Base-by-base conservation (phyloP, 805 yeast species). In the Saccharomycopsis fermentans region DNA sequence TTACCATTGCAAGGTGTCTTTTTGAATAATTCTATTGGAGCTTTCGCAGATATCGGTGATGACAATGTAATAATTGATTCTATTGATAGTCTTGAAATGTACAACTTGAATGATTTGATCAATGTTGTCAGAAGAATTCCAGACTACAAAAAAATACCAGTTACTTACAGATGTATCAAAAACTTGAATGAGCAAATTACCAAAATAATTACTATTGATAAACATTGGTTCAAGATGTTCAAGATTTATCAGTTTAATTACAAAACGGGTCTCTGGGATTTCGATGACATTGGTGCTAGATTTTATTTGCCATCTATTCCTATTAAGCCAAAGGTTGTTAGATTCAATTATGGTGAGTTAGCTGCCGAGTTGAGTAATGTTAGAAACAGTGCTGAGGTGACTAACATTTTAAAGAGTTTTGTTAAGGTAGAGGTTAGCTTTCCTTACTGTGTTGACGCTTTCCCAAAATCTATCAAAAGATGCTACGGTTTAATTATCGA, bases 261-360 rank as follows among this genome's bases (percentile, higher is more conserved):
- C 27, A 62, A 62, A 50, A 59, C 63, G 1, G 64, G 64, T 19
- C 55, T 62, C 17, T 62, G 64, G 64, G 60, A 58, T 29, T 62
- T 48, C 43, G 59, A 62, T 29, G 64, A 62, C 29, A 59, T 62
- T 55, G 64, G 62, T 14, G 58, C 54, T n/a, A 48, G 54, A 24
- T 57, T 55, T 51, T 62, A 62, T 35, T 58, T 62, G 47, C 64
- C 64, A n/a, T 57, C 62, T 11, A 58, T 62, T 37, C 64, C 64
- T n/a, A 62, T 62, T 35, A 62, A 62, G 27, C 59, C 60, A 8
- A 57, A 59, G 35, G 35, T 58, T 17, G 62, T 62, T 2, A 47
- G 60, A 24, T 59, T 34, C 29, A 55, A 57, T 24, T 59, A 59
- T 21, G 40, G 43, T 19, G 64, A 62, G 32, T 21, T 62, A 29